A percentile compares a stretch with the other conserved stretches of the same genome.
Evolutionary conservation across 106 monocot species (phyloP).

Genomic region (Dendrobium officinale): DNA sequence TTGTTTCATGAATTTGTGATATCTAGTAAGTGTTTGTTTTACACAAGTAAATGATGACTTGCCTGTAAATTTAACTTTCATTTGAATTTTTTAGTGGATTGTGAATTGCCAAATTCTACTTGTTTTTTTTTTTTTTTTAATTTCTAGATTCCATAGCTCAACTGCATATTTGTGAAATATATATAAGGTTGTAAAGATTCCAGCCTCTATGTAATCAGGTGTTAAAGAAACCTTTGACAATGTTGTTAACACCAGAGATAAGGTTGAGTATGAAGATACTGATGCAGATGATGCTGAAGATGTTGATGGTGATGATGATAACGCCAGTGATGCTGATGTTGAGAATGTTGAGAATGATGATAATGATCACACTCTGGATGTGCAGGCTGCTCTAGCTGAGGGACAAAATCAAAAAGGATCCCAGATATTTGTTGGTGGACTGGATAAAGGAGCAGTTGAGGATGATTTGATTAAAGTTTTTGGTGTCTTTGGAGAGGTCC

Average conservation of each 20-base stretch:
- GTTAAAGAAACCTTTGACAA: conserved; percentile 6
- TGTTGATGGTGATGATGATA: conserved; percentile 10
- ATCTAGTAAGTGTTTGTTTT: background rate
- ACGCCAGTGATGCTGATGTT: background rate
- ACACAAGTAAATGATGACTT: background rate
- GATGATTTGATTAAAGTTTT: conserved; percentile 56
- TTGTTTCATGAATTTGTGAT: background rate
- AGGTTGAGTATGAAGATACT: conserved; percentile 2
- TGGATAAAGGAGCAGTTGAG: conserved; percentile 44
- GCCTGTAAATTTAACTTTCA: background rate
- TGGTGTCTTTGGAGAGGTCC: conserved; percentile 47
- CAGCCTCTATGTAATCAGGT: background rate
- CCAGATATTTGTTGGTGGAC: conserved; percentile 56
- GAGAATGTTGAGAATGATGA: conserved; percentile 16
- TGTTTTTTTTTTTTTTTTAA: background rate
- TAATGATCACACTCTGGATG: conserved; percentile 10
- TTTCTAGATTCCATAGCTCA: background rate
- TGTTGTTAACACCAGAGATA: background rate
- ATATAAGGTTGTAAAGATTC: background rate
- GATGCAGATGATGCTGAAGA: background rate
- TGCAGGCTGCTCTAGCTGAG: conserved; percentile 12
- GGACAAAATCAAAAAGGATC: conserved; percentile 27
- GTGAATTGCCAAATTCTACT: background rate
- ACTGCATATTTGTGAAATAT: background rate
- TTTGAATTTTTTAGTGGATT: background rate